A percentile compares a stretch with the other conserved stretches of the same genome.
Conservation (phyloP, 1,284 basidiomycete genomes). For the Austroboletus novae-zelandiae region DNA sequence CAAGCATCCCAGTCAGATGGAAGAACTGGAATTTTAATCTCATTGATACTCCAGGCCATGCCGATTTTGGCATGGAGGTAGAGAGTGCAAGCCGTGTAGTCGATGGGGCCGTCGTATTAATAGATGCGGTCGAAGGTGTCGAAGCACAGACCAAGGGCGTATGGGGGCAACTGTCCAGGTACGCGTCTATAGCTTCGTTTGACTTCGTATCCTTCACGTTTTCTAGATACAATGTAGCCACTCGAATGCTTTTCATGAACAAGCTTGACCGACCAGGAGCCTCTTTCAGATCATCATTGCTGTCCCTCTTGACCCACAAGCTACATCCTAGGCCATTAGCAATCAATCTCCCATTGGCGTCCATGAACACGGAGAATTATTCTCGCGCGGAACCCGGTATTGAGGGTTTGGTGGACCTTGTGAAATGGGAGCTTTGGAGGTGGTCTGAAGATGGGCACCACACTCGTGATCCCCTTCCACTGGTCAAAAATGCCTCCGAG, state of each 20-base stretch:
- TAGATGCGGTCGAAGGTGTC: conserved; percentile 90
- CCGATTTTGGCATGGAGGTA: conserved; percentile 94
- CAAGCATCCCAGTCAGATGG: conserved; percentile 91
- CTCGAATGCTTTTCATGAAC: conserved; percentile 82
- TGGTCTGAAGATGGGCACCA: conserved; percentile 53
- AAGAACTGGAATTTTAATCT: conserved; percentile 80
- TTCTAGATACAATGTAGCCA: conserved; percentile 73
- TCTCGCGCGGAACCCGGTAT: conserved; percentile 70
- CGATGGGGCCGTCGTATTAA: conserved; percentile 84
- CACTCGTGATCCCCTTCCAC: conserved; percentile 52
- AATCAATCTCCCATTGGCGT: conserved; percentile 77
- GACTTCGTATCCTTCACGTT: background rate
- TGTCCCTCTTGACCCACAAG: conserved; percentile 68
- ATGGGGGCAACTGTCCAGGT: conserved; percentile 85
- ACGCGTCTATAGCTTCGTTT: conserved; percentile 27
- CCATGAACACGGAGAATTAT: conserved; percentile 66
- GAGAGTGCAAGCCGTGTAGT: conserved; percentile 89
- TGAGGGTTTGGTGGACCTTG: conserved; percentile 74
- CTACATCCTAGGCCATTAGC: conserved; percentile 74
- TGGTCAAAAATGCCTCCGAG: conserved; percentile 42
- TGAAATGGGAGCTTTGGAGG: conserved; percentile 79
- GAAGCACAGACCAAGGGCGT: conserved; percentile 89
- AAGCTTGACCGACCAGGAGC: conserved; percentile 86
- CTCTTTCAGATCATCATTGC: conserved; percentile 67
- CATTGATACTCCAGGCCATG: conserved; percentile 89